These are phyloP conservation scores for Aureobasidium sp. DNA, from an alignment of 2,329 filamentous ascomycete species.

Conservation along the genomic window DNA sequence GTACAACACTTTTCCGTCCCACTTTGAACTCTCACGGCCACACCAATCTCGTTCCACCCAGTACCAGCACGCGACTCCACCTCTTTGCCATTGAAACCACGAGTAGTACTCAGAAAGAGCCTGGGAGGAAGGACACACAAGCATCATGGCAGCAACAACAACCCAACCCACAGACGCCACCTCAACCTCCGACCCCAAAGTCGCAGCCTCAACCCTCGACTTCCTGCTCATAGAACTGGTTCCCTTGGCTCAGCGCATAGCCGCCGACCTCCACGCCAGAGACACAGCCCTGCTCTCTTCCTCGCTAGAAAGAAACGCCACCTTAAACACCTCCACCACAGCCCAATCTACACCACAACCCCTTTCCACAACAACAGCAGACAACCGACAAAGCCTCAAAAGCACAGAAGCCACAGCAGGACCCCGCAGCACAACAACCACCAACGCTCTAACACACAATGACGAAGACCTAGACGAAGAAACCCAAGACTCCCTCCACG, in stretches of 20 bases:
- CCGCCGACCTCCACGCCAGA: constrained; percentile 59
- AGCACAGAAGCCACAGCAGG: background rate
- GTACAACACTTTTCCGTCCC: background rate
- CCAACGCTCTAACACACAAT: background rate
- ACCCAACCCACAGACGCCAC: background rate
- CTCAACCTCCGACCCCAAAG: constrained; percentile 21
- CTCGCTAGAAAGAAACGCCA: background rate
- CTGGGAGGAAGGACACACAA: background rate
- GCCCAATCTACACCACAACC: background rate
- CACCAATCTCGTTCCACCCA: no score
- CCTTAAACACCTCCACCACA: background rate
- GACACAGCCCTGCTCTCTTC: constrained; percentile 34
- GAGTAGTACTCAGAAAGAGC: background rate
- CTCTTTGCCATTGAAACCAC: no score
- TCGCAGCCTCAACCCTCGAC: constrained; percentile 82
- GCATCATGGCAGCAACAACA: background rate
- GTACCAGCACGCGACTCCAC: no score
- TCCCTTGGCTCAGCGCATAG: constrained; percentile 82
- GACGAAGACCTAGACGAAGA: constrained; percentile 27
- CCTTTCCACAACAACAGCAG: no score
- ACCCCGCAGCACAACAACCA: background rate
- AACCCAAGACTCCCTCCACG: constrained; percentile 74
- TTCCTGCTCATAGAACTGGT: constrained; percentile 95
- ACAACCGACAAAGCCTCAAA: constrained; percentile 19
- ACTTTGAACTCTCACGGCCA: background rate